Evolutionary conservation across 495 filamentous ascomycete species (phyloP).

Genomic region (Penicillium daleae): DNA sequence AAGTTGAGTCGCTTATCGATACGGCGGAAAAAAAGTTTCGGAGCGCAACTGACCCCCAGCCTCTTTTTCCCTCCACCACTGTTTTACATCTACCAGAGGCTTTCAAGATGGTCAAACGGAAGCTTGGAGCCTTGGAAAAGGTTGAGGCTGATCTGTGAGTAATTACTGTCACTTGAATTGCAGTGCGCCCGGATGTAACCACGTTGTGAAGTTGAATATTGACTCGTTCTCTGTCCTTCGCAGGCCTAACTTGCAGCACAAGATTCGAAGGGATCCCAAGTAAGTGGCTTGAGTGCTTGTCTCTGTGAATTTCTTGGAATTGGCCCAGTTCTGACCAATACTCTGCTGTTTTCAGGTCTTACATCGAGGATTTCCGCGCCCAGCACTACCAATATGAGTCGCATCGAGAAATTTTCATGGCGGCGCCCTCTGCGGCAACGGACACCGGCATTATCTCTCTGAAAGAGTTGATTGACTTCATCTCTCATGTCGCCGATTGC

Average conservation of each 20-base stretch:
- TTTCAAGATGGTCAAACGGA: conserved; percentile 73
- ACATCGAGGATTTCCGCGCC: conserved; percentile 80
- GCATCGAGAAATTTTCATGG: conserved; percentile 86
- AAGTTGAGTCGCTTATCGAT: conserved; percentile 48
- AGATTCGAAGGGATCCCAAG: conserved; percentile 82
- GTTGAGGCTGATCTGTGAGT: conserved; percentile 84
- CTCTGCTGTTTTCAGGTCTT: conserved; percentile 58
- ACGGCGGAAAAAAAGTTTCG: conserved; percentile 49
- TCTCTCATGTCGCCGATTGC: conserved; percentile 91
- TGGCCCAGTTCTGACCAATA: conserved; percentile 10
- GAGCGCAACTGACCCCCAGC: conserved; percentile 27
- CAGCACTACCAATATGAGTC: conserved; percentile 94
- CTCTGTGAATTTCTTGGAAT: neutral
- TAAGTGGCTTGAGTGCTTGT: conserved; percentile 40
- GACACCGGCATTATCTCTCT: conserved; percentile 77
- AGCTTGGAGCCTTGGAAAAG: conserved; percentile 90
- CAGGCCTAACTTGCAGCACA: conserved; percentile 84
- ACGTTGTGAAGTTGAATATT: conserved; percentile 23
- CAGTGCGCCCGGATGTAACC: conserved; percentile 24
- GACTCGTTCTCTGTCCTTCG: conserved; percentile 21
- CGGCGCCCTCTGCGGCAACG: conserved; percentile 74
- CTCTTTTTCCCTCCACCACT: conserved; percentile 22
- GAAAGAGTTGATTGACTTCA: conserved; percentile 82
- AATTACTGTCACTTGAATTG: conserved; percentile 15
- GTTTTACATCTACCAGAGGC: conserved; percentile 10